phyloP scores from a whole-genome alignment of 202 grass and related monocot species.

The Zizania palustris region DNA sequence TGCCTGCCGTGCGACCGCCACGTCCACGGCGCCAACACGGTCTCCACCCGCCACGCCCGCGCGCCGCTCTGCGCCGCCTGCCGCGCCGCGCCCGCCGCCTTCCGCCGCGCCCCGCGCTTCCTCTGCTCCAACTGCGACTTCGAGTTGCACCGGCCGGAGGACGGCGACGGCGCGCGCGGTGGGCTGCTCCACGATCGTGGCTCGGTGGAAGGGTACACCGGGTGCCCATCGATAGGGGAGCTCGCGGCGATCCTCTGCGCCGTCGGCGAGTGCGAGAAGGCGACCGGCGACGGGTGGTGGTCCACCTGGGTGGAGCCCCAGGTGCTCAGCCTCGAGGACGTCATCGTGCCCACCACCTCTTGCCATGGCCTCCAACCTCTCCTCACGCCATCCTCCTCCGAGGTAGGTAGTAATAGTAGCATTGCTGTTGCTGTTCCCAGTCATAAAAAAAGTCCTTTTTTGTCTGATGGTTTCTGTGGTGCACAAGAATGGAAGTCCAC shows the following conservation, averaged over 20 bases:
- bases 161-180: neutral
- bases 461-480: neutral
- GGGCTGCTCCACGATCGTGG: slow-evolving; percentile 38
- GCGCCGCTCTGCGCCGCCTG: slow-evolving; percentile 72
- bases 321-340: slow-evolving; percentile 60
- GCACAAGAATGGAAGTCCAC: slow-evolving; percentile 41
- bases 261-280: slow-evolving; percentile 42
- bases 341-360: slow-evolving; percentile 71
- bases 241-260: slow-evolving; percentile 52
- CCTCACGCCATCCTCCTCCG: slow-evolving; percentile 45
- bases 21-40: slow-evolving; percentile 75
- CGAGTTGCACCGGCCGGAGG: slow-evolving; percentile 30
- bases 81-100: slow-evolving; percentile 38
- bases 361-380: slow-evolving; percentile 77
- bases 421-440: neutral
- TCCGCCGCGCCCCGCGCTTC: slow-evolving; percentile 36
- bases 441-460: neutral
- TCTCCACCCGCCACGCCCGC: slow-evolving; percentile 68
- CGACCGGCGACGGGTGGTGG: slow-evolving; percentile 19
- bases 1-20: slow-evolving; percentile 80
- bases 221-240: slow-evolving; percentile 59
- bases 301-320: slow-evolving; percentile 48
- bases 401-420: slow-evolving; percentile 39
- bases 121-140: slow-evolving; percentile 79
- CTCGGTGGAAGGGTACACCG: slow-evolving; percentile 61